phyloP scores from a whole-genome alignment of 208 protist species.

The Angomonas ambiguus region DNA sequence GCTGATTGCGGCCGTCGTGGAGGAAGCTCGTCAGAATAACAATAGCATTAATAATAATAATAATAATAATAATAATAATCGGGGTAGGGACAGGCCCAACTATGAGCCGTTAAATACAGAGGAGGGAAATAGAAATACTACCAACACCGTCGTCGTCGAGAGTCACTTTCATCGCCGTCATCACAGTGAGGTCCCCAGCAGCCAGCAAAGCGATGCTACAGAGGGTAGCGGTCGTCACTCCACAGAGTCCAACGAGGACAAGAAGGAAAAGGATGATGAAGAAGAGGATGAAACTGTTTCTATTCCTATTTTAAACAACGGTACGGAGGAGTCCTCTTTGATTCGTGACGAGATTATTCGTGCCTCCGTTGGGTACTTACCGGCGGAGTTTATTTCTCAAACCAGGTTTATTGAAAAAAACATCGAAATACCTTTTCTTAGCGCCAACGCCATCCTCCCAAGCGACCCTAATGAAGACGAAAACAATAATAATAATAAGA shows the following conservation, averaged over 20 bases:
- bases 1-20: constrained; percentile 38
- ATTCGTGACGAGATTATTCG: neutral
- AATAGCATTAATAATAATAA: neutral
- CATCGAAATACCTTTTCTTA: too few relatives aligned
- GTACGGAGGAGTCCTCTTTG: too few relatives aligned
- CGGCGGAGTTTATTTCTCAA: neutral
- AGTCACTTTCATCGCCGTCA: neutral
- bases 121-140: too few relatives aligned
- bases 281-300: too few relatives aligned
- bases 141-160: too few relatives aligned
- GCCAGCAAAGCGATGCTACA: neutral
- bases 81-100: neutral
- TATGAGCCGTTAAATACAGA: neutral
- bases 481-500: neutral
- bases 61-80: neutral
- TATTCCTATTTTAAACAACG: too few relatives aligned
- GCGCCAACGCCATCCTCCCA: neutral
- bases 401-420: neutral
- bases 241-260: too few relatives aligned
- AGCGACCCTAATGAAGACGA: neutral
- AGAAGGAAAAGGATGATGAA: too few relatives aligned
- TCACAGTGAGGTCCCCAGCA: neutral
- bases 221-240: too few relatives aligned
- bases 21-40: constrained; percentile 32
- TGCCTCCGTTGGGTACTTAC: neutral